phyloP scores from a whole-genome alignment of 2,329 filamentous ascomycete genomes.

The Cytospora piceae region DNA sequence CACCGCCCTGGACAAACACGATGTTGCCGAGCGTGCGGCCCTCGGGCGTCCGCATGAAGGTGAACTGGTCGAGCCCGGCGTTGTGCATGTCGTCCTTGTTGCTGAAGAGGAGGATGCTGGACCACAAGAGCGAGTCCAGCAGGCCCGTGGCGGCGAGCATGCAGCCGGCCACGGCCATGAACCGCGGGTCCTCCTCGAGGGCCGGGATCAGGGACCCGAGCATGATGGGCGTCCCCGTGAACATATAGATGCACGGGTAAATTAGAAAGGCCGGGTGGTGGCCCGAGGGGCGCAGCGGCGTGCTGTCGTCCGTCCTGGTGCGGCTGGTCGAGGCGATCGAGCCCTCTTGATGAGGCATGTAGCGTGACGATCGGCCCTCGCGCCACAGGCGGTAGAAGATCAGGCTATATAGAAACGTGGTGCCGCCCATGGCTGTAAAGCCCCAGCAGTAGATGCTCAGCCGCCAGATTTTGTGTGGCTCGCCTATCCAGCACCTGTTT shows the following conservation, averaged over 20 bases:
- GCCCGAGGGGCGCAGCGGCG: constrained; percentile 37
- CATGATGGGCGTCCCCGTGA: constrained; percentile 70
- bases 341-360: constrained; percentile 31
- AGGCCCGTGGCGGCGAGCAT: constrained; percentile 62
- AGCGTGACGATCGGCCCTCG: constrained; percentile 32
- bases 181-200: constrained; percentile 3
- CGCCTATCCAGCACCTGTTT: constrained; percentile 59
- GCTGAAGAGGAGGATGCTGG: constrained; percentile 55
- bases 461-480: constrained; percentile 56
- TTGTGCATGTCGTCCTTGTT: constrained; percentile 46
- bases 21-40: constrained; percentile 48
- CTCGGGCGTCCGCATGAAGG: constrained; percentile 50
- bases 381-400: constrained; percentile 46
- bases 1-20: constrained; percentile 40
- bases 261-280: constrained; percentile 62
- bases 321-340: constrained; percentile 10
- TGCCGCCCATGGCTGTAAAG: constrained; percentile 48
- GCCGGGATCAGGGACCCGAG: constrained; percentile 48
- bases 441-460: constrained; percentile 68
- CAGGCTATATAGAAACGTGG: constrained; percentile 44
- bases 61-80: constrained; percentile 55
- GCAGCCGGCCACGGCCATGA: constrained; percentile 62
- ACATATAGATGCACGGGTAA: constrained; percentile 70
- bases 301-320: constrained; percentile 27
- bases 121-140: constrained; percentile 58